Evolutionary conservation across 768 basidiomycete genomes (phyloP), one percentile per base, ranked within the genome.

Genomic region (Pholiota molesta): DNA sequence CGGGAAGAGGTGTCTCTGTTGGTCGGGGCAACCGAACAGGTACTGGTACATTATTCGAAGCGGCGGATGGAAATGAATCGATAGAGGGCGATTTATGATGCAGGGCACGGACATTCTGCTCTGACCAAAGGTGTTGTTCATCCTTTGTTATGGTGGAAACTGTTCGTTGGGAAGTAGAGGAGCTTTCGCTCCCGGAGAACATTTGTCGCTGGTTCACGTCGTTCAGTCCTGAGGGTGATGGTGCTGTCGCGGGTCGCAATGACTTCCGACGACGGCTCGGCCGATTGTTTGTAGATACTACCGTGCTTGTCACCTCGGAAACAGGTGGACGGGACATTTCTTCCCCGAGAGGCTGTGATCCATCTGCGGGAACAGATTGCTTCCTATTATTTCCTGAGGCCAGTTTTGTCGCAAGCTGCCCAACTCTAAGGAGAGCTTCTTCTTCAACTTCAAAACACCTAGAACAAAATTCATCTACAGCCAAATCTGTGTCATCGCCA

Each of bases 371-470:
- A 8, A 68, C 54, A 14, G 71, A 69, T 19, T 69, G 59, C 5
- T 65, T 68, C 56, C 61, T 61, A 47, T 61, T 63, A 33, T 55
- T 65, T 21, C 65, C 68, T 16, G 66, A 60, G 19, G 69, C 69
- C 37, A 81, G 65, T 55, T 74, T 77, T 0, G 79, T 71, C 14
- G 85, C 84, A 16, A 89, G 73, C 63, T 86, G 84, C 70, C 83
- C 89, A 54, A 93, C 91, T 37, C 89, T 80, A 42, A 78, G 76
- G 40, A 92, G 74, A 28, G 89, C 87, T 57, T 84, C 81, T 66
- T 89, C 86, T 71, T 94, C 92, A 17, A 92, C 81, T 57, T 90
- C 84, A 55, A 84, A 81, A 71, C 91, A 93, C 62, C 74, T 79
- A 28, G 78, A 71, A 70, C 83, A 87, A 44, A 93, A 80, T 56